phyloP scores from a whole-genome alignment of 2,329 filamentous ascomycete genomes.

The Exophiala alcalophila region DNA sequence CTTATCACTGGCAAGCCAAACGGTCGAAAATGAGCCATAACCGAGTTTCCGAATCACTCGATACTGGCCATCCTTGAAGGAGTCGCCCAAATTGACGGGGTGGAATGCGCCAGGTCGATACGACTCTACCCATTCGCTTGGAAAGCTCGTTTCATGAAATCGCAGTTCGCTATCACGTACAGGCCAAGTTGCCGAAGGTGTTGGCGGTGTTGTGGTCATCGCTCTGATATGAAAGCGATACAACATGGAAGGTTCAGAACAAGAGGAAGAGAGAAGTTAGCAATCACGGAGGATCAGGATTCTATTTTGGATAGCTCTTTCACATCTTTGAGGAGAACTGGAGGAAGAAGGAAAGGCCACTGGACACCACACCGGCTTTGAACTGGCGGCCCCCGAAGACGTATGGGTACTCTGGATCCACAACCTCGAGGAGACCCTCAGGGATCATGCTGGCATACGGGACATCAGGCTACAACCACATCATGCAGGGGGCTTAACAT shows the following conservation, averaged over 20 bases:
- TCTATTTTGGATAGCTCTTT: no score
- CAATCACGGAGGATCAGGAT: no score
- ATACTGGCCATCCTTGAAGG: conserved; percentile 28
- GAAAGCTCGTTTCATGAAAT: conserved; percentile 7
- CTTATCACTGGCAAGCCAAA: conserved; percentile 9
- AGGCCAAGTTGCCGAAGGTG: conserved; percentile 8
- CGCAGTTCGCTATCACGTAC: conserved; percentile 7
- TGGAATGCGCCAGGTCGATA: conserved; percentile 36
- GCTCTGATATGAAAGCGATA: conserved; percentile 2
- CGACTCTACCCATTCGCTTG: conserved; percentile 26
- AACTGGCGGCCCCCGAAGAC: no score
- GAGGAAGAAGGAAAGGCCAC: no score
- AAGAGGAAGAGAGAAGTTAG: not conserved
- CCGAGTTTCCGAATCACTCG: conserved; percentile 15
- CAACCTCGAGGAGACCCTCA: no score
- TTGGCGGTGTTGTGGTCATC: conserved; percentile 7
- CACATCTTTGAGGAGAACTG: no score
- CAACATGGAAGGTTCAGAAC: not conserved
- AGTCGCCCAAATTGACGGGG: conserved; percentile 34
- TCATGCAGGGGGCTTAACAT: no score
- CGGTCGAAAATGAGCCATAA: conserved; percentile 12
- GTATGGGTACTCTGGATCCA: no score
- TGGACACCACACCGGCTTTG: no score
- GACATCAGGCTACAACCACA: no score
- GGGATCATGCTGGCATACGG: no score